These are phyloP conservation scores for Thielaviopsis ethacetica DNA, from an alignment of 2,329 filamentous ascomycete genomes.

Conservation along the genomic window DNA sequence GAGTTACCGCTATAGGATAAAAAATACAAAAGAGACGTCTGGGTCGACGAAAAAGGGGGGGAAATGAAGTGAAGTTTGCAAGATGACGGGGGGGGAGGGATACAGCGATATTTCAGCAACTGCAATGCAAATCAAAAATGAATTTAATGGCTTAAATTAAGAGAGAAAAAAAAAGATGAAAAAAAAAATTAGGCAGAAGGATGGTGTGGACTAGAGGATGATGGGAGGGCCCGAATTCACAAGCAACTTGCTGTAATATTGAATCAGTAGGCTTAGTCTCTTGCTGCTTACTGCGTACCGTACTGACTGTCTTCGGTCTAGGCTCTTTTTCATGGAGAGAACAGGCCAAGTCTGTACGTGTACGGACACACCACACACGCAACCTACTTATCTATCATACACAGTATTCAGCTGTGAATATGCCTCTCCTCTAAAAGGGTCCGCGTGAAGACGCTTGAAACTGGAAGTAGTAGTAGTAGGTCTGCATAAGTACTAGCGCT, in stretches of 20 bases:
- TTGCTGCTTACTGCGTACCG: neutral
- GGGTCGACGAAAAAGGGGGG: neutral
- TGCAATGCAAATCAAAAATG: neutral
- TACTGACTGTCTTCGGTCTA: neutral
- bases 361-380: too few species aligned
- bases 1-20: neutral
- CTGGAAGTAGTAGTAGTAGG: neutral
- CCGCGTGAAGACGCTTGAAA: neutral
- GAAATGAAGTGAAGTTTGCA: neutral
- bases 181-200: neutral
- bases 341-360: neutral
- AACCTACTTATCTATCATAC: too few species aligned
- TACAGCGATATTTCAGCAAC: neutral
- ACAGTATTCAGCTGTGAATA: neutral
- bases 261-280: neutral
- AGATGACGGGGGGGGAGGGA: neutral
- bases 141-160: neutral
- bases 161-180: neutral
- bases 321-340: neutral
- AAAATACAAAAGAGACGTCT: neutral
- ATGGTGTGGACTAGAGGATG: neutral
- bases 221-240: neutral
- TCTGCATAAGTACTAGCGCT: neutral
- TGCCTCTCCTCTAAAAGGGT: neutral
- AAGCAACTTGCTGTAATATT: neutral